Evolutionary conservation across 2,329 filamentous ascomycete genomes (phyloP), one percentile per base, ranked within the genome.

Genomic region (Sporothrix pallida): DNA sequence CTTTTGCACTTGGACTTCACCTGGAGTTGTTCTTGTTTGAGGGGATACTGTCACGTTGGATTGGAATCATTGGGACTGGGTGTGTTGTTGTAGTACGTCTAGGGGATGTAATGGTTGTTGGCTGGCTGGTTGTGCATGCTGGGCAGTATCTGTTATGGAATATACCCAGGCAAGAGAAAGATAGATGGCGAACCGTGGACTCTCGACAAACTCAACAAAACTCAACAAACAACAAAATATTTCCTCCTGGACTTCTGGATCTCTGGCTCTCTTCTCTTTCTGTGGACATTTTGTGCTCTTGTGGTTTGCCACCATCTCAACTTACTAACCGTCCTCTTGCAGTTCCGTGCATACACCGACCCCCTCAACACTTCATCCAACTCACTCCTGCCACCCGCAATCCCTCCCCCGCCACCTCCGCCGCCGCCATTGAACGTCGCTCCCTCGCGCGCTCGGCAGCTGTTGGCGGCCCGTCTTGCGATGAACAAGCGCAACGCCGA

Each of bases 401-500:
- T 89, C 67, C 87, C 83, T 2, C 87, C 88, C 7, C 88, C 89
- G 2, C 87, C 87, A 1, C 87, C 89, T 0, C 91, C 92, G 26
- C 91, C 93, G 46, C 93, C 94, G 13, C 76, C 76, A 7, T 86
- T 97, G 79, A 96, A 95, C 80, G 90, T 95, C 50, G 91, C 93
- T 0, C 95, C 95, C 1, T 97, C 94, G 8, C 90, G 95, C 71
- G 95, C 95, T 8, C 90, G 95, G 70, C 87, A 94, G 72, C 94
- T 97, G 81, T 88, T 98, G n/a, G 95, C 94, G n/a, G 93, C 93
- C 13, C 90, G 95, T 13, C 87, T 98, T 79, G 89, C 93, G 1
- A 89, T 92, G 82, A 92, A 93, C 77, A 91, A 93, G 81, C 89
- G 89, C 76, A 85, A 82, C 63, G 83, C 84, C 26, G 83, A 86